Percentiles rank a stretch among this genome's conserved stretches.
phyloP scores from a whole-genome alignment of 2,329 filamentous ascomycete genomes.

The Aspergillus sp. region DNA sequence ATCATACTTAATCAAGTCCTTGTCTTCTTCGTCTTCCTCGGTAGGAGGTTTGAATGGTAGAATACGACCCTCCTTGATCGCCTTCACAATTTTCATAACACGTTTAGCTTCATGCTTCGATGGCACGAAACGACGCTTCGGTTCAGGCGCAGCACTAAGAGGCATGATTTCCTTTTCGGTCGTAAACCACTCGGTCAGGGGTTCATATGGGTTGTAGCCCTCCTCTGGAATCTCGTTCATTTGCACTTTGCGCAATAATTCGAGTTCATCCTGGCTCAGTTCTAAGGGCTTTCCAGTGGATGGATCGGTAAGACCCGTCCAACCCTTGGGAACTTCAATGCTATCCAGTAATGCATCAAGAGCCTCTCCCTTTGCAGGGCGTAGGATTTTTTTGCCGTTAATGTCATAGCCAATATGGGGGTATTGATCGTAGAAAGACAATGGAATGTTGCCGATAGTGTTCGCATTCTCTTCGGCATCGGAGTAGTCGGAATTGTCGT shows the following conservation, averaged over 20 bases:
- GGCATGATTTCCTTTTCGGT: constrained; percentile 91
- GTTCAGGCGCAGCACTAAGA: constrained; percentile 88
- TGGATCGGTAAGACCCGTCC: constrained; percentile 93
- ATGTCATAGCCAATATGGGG: constrained; percentile 99
- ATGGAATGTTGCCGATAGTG: constrained; percentile 91
- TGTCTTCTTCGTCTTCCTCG: constrained; percentile 70
- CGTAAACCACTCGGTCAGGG: constrained; percentile 92
- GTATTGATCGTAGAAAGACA: constrained; percentile 95
- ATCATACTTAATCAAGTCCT: constrained; percentile 75
- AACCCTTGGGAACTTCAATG: constrained; percentile 95
- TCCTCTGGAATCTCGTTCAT: constrained; percentile 85
- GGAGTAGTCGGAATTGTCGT: constrained; percentile 94
- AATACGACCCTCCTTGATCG: constrained; percentile 91
- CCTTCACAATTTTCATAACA: constrained; percentile 94
- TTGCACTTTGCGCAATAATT: constrained; percentile 83
- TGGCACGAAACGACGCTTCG: constrained; percentile 90
- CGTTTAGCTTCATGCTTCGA: constrained; percentile 97
- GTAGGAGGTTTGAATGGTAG: constrained; percentile 80
- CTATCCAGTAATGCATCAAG: constrained; percentile 91
- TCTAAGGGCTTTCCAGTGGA: constrained; percentile 90
- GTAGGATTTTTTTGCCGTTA: constrained; percentile 97
- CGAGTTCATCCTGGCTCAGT: constrained; percentile 81
- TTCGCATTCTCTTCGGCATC: constrained; percentile 78
- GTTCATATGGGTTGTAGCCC: constrained; percentile 90
- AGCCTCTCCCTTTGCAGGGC: constrained; percentile 89